Conservation (phyloP, 345 rosid genomes). For the Dimocarpus longan region DNA sequence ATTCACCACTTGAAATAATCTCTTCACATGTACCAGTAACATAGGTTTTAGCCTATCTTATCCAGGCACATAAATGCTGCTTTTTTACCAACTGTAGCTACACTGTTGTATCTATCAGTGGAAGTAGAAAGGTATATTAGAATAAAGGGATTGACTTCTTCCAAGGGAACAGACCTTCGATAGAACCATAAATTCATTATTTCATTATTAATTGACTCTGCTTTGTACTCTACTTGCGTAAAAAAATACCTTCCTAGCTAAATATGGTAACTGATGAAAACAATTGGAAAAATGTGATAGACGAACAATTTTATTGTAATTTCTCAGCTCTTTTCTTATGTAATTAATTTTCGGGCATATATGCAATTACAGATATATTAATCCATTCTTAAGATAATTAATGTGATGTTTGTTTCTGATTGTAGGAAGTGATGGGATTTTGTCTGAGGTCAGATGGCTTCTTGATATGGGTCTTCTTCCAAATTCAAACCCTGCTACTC, state of each 20-base stretch:
- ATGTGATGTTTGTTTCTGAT: slow-evolving; percentile 16
- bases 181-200: too few species aligned
- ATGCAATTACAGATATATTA: background rate
- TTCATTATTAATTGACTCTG: too few species aligned
- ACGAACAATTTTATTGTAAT: too few species aligned
- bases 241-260: too few species aligned
- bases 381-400: background rate
- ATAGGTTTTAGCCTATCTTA: background rate
- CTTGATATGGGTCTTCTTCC: slow-evolving; percentile 84
- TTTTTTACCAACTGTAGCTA: background rate
- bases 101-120: background rate
- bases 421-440: slow-evolving; percentile 61
- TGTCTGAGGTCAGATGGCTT: slow-evolving; percentile 87
- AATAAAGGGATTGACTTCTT: too few species aligned
- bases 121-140: background rate
- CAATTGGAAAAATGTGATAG: background rate
- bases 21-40: too few species aligned
- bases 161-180: too few species aligned
- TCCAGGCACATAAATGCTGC: background rate
- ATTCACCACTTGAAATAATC: background rate
- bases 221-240: too few species aligned
- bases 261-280: background rate
- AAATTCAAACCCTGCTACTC: slow-evolving; percentile 80
- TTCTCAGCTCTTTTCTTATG: background rate
- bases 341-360: background rate